phyloP scores from a whole-genome alignment of 805 yeast genomes.

The Saccharomycopsis vini region DNA sequence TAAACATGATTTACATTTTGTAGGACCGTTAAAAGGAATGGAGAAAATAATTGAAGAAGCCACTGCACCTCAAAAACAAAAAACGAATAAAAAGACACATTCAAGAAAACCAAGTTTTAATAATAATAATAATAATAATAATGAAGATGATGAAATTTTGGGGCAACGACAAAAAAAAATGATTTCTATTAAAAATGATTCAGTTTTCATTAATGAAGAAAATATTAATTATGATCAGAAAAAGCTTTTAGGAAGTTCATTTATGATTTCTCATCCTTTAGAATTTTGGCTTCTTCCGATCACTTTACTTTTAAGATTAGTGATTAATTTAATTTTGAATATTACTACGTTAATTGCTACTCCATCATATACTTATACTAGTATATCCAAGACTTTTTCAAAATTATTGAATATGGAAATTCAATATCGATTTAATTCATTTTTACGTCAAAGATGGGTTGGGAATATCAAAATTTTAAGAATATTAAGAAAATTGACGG shows the following conservation, averaged over 20 bases:
- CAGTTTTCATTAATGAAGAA: neutral
- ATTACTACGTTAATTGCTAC: slow-evolving; percentile 20
- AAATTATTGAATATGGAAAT: slow-evolving; percentile 66
- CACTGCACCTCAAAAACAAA: slow-evolving; percentile 18
- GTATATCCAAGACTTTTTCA: slow-evolving; percentile 33
- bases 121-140: neutral
- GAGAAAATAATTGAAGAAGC: slow-evolving; percentile 24
- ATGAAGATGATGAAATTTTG: slow-evolving; percentile 1
- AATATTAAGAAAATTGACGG: slow-evolving; percentile 61
- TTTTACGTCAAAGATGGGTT: slow-evolving; percentile 23
- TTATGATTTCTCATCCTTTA: neutral
- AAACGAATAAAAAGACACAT: neutral
- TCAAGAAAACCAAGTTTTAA: neutral
- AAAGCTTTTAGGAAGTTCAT: too few relatives aligned
- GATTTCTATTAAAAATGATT: slow-evolving; percentile 7
- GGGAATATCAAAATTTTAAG: slow-evolving; percentile 1
- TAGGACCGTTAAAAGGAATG: slow-evolving; percentile 30
- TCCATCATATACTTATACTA: slow-evolving; percentile 29
- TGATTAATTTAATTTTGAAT: slow-evolving; percentile 4
- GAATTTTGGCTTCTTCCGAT: slow-evolving; percentile 10
- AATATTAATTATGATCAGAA: neutral
- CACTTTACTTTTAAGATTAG: slow-evolving; percentile 7
- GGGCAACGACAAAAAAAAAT: slow-evolving; percentile 15
- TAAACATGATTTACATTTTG: slow-evolving; percentile 49
- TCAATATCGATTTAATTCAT: slow-evolving; percentile 72